Percentiles rank a stretch among this genome's conserved stretches.
Evolutionary conservation across 805 yeast genomes (phyloP).

Genomic region (Wickerhamomyces rabaulensis): DNA sequence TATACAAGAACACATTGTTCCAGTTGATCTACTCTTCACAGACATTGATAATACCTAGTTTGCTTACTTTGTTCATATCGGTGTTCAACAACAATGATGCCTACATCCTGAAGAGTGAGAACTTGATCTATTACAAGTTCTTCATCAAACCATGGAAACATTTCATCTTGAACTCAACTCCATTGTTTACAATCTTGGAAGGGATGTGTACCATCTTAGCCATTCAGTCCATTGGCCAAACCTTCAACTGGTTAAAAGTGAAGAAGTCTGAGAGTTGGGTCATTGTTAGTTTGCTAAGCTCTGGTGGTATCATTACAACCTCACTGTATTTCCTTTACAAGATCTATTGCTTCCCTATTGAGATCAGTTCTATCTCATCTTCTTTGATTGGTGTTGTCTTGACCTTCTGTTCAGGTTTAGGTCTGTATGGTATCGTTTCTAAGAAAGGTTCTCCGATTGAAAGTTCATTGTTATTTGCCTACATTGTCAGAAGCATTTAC

Average conservation of each 20-base stretch:
- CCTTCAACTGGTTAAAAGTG: conserved; percentile 61
- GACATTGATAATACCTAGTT: conserved; percentile 75
- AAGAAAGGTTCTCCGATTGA: conserved; percentile 89
- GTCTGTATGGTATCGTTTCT: conserved; percentile 78
- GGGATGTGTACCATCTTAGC: conserved; percentile 88
- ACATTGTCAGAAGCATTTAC: conserved; percentile 88
- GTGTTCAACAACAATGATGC: conserved; percentile 37
- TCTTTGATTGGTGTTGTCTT: conserved; percentile 82
- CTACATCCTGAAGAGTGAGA: conserved; percentile 16
- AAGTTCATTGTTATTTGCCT: conserved; percentile 78
- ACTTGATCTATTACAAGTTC: conserved; percentile 25
- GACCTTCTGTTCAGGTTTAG: conserved; percentile 67
- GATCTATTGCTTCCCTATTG: conserved; percentile 74
- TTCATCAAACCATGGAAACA: conserved; percentile 65
- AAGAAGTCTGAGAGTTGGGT: conserved; percentile 70
- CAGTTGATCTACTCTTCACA: conserved; percentile 67
- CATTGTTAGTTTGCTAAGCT: conserved; percentile 61
- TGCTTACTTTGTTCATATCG: conserved; percentile 64
- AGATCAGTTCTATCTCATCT: conserved; percentile 60
- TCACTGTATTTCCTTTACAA: conserved; percentile 76
- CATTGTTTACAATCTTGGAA: conserved; percentile 82
- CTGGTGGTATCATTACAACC: conserved; percentile 72
- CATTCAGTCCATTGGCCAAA: conserved; percentile 90
- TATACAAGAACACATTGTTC: conserved; percentile 27
- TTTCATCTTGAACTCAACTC: conserved; percentile 74